Percentiles rank a stretch among this genome's conserved stretches.
phyloP scores from a whole-genome alignment of 305 asterid genomes.

The Fraxinus greggii region DNA sequence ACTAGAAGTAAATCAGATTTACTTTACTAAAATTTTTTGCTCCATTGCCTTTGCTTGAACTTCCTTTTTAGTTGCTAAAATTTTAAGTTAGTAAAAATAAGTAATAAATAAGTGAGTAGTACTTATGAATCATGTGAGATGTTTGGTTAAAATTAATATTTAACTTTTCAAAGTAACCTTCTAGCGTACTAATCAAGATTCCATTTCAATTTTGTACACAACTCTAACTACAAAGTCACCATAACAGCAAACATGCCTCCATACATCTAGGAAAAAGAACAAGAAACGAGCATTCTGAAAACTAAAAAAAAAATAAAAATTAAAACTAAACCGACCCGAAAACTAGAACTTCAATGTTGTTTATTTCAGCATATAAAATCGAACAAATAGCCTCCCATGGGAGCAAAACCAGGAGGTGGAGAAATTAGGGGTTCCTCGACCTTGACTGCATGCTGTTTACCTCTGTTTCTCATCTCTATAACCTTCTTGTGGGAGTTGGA shows the following conservation, averaged over 20 bases:
- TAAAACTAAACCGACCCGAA: constrained; percentile 28
- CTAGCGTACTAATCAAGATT: constrained; percentile 27
- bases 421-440: constrained; percentile 32
- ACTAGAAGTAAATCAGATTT: not conserved
- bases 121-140: no score
- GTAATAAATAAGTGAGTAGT: not conserved
- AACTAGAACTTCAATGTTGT: constrained; percentile 19
- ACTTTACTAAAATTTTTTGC: not conserved
- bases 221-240: constrained; percentile 26
- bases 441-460: constrained; percentile 3
- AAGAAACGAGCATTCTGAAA: constrained; percentile 1
- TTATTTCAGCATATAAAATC: constrained; percentile 41
- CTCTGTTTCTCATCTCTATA: constrained; percentile 53
- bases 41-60: not conserved
- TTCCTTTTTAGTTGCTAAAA: not conserved
- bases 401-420: constrained; percentile 39
- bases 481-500: constrained; percentile 69
- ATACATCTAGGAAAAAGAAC: constrained; percentile 10
- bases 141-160: no score
- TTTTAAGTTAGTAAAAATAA: no score
- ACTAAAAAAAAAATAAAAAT: not conserved
- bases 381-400: constrained; percentile 42
- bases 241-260: constrained; percentile 14
- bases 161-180: not conserved
- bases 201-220: constrained; percentile 39